Evolutionary conservation across 164 flowering plant species (phyloP).

Genomic region (Tetracentron sinense): DNA sequence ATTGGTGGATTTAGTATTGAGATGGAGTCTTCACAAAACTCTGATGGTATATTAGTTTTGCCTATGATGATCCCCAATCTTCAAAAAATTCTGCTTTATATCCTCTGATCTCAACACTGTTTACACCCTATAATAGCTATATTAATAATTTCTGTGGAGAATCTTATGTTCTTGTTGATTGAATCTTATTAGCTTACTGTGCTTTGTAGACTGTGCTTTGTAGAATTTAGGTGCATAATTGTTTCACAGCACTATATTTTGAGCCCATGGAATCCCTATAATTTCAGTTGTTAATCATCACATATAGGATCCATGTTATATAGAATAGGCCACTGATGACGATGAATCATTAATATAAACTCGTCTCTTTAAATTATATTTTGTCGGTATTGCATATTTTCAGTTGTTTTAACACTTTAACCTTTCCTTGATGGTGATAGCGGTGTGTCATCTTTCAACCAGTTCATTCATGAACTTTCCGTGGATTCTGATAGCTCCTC

Average conservation of each 20-base stretch:
- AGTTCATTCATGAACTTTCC: conserved; percentile 81
- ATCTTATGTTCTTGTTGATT: background rate
- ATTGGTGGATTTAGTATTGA: too few relatives aligned
- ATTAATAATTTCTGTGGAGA: too few relatives aligned
- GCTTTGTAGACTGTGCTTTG: background rate
- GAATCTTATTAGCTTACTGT: background rate
- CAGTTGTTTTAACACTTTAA: conserved; percentile 13
- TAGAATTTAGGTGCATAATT: background rate
- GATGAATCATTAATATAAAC: too few relatives aligned
- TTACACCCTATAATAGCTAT: background rate
- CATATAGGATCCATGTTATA: too few relatives aligned
- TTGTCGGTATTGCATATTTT: background rate
- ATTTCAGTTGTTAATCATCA: background rate
- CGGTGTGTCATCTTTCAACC: conserved; percentile 97
- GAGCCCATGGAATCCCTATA: background rate
- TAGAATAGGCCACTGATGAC: too few relatives aligned
- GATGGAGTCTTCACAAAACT: too few relatives aligned
- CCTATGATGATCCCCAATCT: too few relatives aligned
- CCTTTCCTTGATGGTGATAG: conserved; percentile 37
- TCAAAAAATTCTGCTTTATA: background rate
- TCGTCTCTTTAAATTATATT: background rate
- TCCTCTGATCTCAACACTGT: background rate
- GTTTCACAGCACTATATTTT: too few relatives aligned
- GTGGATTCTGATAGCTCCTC: conserved; percentile 77
- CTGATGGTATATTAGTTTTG: too few relatives aligned